Evolutionary conservation across 305 asterid species (phyloP), one percentile per base, ranked within the genome.

Genomic region (Petunia hybrid): DNA sequence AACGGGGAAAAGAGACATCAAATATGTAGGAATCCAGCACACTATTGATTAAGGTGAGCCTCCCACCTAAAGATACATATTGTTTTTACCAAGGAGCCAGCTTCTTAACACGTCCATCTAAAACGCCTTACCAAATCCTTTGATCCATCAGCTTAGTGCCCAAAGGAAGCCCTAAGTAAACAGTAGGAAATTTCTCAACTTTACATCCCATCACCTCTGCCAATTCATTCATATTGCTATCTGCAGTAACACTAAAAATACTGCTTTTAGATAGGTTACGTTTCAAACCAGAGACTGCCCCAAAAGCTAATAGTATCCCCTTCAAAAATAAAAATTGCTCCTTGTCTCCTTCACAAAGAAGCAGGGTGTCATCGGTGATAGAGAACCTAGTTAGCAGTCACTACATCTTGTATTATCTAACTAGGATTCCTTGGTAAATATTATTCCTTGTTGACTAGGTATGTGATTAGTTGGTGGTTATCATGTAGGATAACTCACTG

Each of bases 41-140:
- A 67, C 38, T 0, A 67, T 68, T 42, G 4, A 68, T 68, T 42
- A 68, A n/a, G 16, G 75, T 42, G n/a, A 68, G 40, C 57, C 57
- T 43, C 40, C 57, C 57, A 43, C 42, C 57, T n/a, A 43, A 43
- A n/a, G 8, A 68, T 68, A 68, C 40, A 0, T 36, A 43, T 39
- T 42, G 40, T 16, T 42, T 62, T 68, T 68, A 8, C 57, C 0
- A 1, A n/a, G 39, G 57, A 22, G 16, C 57, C 8, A 42, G n/a
- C 5, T 43, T 16, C 39, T 42, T n/a, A 8, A 13, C 39, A 68
- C 8, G 43, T 42, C 4, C n/a, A 68, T 42, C 57, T 68, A 42
- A 68, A 42, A 43, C 39, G 42, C n/a, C 5, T 68, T 16, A 4
- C 76, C 76, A 68, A n/a, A 42, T 68, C 76, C 56, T 42, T 16